Conservation (phyloP, 1,139 yeast genomes). For the Candida sp. region DNA sequence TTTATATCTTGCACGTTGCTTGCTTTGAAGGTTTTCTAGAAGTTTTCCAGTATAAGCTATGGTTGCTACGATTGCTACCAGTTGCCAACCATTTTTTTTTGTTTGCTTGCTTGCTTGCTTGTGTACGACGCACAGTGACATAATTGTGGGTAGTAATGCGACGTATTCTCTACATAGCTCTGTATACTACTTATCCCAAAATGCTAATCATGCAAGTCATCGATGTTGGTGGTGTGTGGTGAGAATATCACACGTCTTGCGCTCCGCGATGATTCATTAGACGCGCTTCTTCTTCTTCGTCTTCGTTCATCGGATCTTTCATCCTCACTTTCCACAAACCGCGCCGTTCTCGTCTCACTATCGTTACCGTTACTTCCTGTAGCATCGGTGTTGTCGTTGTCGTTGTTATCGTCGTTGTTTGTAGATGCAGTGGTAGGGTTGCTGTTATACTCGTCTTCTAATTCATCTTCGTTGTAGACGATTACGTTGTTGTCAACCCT, state of each 20-base stretch:
- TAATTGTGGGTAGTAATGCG: not conserved
- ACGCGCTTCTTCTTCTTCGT: slow-evolving; percentile 11
- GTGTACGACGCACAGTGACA: not conserved
- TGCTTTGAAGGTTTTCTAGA: not conserved
- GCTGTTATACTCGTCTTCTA: not conserved
- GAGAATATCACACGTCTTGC: slow-evolving; percentile 16
- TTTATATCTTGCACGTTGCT: not conserved
- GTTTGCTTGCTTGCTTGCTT: not conserved
- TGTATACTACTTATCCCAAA: not conserved
- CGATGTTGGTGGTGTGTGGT: slow-evolving; percentile 18
- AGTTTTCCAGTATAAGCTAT: not conserved
- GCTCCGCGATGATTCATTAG: slow-evolving; percentile 11
- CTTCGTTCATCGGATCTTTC: slow-evolving; percentile 1
- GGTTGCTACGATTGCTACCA: not conserved
- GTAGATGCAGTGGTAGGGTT: not conserved
- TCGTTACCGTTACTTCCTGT: not conserved
- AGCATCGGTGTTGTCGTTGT: not conserved
- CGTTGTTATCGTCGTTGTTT: not conserved
- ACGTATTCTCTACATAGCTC: not conserved
- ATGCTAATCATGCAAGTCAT: slow-evolving; percentile 13
- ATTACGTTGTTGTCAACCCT: not conserved
- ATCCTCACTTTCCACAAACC: not conserved
- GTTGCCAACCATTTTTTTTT: not conserved
- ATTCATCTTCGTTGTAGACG: not conserved
- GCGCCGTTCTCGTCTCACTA: not conserved